These are phyloP conservation scores for Nigrograna mackinnonii DNA, from an alignment of 2,329 filamentous ascomycete genomes.

Conservation along the genomic window DNA sequence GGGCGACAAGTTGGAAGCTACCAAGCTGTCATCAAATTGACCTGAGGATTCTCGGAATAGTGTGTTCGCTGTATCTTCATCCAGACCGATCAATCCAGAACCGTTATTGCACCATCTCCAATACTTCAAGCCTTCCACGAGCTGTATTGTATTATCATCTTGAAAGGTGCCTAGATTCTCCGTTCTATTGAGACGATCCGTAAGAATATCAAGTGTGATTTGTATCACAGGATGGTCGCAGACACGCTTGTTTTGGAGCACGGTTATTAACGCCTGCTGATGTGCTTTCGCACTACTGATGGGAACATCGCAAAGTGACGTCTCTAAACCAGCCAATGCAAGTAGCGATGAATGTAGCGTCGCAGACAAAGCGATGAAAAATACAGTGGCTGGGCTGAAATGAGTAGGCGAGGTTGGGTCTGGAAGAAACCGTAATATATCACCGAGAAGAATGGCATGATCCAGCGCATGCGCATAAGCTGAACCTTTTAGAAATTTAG, in stretches of 20 bases:
- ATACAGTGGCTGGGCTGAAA: neutral
- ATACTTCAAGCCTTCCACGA: neutral
- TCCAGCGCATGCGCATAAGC: neutral
- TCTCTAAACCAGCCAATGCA: neutral
- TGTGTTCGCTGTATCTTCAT: neutral
- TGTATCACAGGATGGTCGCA: neutral
- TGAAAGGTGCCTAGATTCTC: neutral
- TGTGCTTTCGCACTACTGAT: neutral
- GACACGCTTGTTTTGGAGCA: neutral
- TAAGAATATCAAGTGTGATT: neutral
- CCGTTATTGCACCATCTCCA: neutral
- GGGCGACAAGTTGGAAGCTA: neutral
- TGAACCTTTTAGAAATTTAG: neutral
- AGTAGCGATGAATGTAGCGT: neutral
- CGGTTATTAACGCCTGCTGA: neutral
- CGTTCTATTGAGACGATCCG: neutral
- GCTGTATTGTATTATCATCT: neutral
- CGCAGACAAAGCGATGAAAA: slow-evolving; percentile 1
- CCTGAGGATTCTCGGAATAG: neutral
- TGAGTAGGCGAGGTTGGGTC: neutral
- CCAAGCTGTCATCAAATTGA: neutral
- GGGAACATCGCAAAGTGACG: neutral
- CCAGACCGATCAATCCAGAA: neutral
- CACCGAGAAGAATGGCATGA: neutral
- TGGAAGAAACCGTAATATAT: neutral